Conservation (phyloP, 805 yeast species). For the Kodamaea kakaduensis region DNA sequence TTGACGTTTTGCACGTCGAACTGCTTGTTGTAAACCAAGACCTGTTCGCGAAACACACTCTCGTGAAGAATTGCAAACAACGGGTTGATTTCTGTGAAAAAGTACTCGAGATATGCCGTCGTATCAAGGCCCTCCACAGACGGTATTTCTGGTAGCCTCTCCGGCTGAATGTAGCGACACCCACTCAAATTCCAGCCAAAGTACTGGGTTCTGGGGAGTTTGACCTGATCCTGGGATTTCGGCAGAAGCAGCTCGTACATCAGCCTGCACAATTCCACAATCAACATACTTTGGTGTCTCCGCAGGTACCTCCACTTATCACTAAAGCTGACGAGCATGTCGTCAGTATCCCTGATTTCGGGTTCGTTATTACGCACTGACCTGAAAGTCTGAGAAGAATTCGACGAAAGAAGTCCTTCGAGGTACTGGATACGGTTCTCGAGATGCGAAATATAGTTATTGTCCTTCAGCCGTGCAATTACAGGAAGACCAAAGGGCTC, state of each 20-base stretch:
- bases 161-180: conserved; percentile 40
- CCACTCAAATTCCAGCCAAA: conserved; percentile 70
- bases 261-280: conserved; percentile 35
- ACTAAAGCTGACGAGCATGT: conserved; percentile 22
- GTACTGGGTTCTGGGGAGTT: conserved; percentile 53
- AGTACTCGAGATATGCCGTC: conserved; percentile 33
- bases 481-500: conserved; percentile 20
- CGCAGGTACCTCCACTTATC: conserved; percentile 47
- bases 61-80: conserved; percentile 52
- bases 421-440: conserved; percentile 40
- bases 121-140: conserved; percentile 15
- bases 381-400: conserved; percentile 13
- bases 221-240: conserved; percentile 30
- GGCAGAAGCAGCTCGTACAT: conserved; percentile 30
- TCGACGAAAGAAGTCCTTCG: conserved; percentile 26
- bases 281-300: conserved; percentile 42
- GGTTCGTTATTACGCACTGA: conserved; percentile 16
- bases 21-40: conserved; percentile 19
- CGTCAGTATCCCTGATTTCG: conserved; percentile 16
- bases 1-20: conserved; percentile 8
- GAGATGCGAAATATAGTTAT: conserved; percentile 28
- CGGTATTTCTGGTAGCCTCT: conserved; percentile 32
- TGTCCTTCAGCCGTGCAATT: conserved; percentile 12
- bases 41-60: conserved; percentile 50
- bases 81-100: conserved; percentile 49